Base-by-base conservation (phyloP, 129 eudicot genomes). In the Cynara cardunculus region DNA sequence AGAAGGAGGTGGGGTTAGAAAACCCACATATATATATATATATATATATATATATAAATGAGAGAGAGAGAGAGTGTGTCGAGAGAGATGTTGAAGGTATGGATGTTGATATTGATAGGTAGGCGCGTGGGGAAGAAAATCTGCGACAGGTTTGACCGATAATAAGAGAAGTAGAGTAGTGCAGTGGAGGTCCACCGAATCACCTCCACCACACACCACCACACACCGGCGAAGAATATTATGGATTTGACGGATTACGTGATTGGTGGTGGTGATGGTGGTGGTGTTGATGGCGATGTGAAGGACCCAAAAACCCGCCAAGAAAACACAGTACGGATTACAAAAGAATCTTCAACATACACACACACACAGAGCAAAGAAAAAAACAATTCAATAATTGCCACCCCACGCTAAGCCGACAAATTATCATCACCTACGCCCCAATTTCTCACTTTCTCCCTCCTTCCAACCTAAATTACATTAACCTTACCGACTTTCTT, bases 141-240 rank as follows among this genome's bases (percentile, higher is more conserved):
- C 68, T 74, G 44, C 78, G 68, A 74, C 78, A 74, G 25, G 25
- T 74, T 74, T 74, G 78, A 74, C 78, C 30, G 41, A 26, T 25
- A 11, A 26, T 25, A 11, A 27, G n/a, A 56, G 65, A 18, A 14
- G 65, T n/a, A 19, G 24, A 14, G 65, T n/a, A 19, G 24, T 56
- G n/a, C 65, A 56, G 65, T 56, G 65, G 65, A 18, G 65, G 65
- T 56, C 65, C 65, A 56, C 64, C 64, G 64, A 16, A 53, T 26
- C 34, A 28, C 35, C 71, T 11, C 34, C 18, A 4, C 68, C 24
- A 13, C 39, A 5, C 1, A 30, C 77, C 59, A 34, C 27, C 10
- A 12, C 65, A 41, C 65, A 19, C 65, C 65, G 65, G 65, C n/a
- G 24, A 46, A 46, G 59, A 46, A 46, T 46, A 56, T 56, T 56